Percentiles rank a stretch among this genome's conserved stretches.
phyloP scores from a whole-genome alignment of 768 basidiomycete species.

The Leccinum uliginosum region DNA sequence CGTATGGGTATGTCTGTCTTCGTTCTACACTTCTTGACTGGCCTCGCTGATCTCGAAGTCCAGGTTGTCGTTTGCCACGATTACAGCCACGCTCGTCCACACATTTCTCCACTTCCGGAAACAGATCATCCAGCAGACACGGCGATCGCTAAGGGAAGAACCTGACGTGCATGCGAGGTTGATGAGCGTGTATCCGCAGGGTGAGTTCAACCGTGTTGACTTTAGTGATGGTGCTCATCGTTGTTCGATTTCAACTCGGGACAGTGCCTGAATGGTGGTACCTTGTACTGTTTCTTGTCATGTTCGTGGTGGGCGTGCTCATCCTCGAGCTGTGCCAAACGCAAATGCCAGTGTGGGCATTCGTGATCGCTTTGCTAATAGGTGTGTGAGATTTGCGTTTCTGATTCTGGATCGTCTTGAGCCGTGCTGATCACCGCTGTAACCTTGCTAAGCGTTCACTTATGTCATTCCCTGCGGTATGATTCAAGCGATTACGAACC shows the following conservation, averaged over 20 bases:
- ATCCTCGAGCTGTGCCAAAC: conserved; percentile 73
- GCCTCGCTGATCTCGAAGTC: conserved; percentile 40
- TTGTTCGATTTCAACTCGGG: not conserved
- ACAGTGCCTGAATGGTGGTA: conserved; percentile 89
- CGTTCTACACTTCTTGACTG: not conserved
- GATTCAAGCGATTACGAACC: conserved; percentile 73
- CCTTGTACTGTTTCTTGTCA: conserved; percentile 57
- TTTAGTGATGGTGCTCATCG: not conserved
- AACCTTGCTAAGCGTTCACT: conserved; percentile 29
- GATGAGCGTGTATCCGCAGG: conserved; percentile 65
- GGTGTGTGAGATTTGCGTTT: conserved; percentile 26
- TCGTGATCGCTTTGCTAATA: conserved; percentile 61
- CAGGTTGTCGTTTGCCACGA: conserved; percentile 76
- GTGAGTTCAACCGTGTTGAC: conserved; percentile 6
- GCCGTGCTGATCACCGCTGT: not conserved
- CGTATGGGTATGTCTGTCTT: conserved; percentile 26
- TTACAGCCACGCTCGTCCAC: conserved; percentile 41
- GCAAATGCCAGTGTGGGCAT: conserved; percentile 62
- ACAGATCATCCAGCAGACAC: conserved; percentile 69
- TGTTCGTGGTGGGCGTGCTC: conserved; percentile 67
- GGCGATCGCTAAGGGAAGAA: conserved; percentile 68
- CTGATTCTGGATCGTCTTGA: not conserved
- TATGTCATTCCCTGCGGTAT: conserved; percentile 54
- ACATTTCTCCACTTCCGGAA: conserved; percentile 65
- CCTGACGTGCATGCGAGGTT: conserved; percentile 82